Base-by-base conservation (phyloP, 805 yeast species). In the Millerozyma miso region DNA sequence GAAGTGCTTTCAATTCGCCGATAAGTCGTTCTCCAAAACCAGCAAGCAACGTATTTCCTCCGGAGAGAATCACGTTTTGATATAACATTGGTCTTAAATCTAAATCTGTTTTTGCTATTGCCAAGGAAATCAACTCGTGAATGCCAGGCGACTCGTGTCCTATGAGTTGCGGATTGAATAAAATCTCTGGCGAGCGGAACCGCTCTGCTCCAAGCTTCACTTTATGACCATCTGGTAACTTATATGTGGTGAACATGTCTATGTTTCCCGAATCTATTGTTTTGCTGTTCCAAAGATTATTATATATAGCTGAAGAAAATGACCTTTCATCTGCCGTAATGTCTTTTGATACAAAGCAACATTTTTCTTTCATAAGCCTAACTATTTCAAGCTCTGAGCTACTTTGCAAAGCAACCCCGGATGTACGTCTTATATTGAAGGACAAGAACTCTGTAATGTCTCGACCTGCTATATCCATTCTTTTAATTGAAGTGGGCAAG, bases 351-450 rank as follows among this genome's bases (percentile, higher is more conserved):
- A 88, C 72, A 52, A 69, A 83, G 50, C 95, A 84, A 45, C 78
- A 69, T 49, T 80, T 74, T 52, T 90, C 97, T 60, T 90, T 90
- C 43, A 90, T 79, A 37, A 70, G 65, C 40, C 93, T 66, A 1
- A 87, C 95, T 19, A 89, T 79, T 56, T 90, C 97, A 56, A 79
- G 71, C 59, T 90, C 98, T 2, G 91, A 80, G 38, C 89, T 80
- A 4, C 90, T 78, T 40, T 71, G 73, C 35, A 90, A 65, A 13
- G 73, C 59, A 15, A 80, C 64, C 1, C 97, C 97, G 8, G 70
- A 55, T 63, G 66, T 62, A 48, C 81, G 79, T 45, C 95, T 74
- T 44, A 90, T 65, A 43, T 85, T 77, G 48, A 79, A 60, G 44
- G 83, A 87, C 41, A 91, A 67, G 45, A 82, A 80, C 45, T 82